These are phyloP conservation scores for Gymnopilus dilepis DNA, from an alignment of 768 basidiomycete species.

Conservation along the genomic window DNA sequence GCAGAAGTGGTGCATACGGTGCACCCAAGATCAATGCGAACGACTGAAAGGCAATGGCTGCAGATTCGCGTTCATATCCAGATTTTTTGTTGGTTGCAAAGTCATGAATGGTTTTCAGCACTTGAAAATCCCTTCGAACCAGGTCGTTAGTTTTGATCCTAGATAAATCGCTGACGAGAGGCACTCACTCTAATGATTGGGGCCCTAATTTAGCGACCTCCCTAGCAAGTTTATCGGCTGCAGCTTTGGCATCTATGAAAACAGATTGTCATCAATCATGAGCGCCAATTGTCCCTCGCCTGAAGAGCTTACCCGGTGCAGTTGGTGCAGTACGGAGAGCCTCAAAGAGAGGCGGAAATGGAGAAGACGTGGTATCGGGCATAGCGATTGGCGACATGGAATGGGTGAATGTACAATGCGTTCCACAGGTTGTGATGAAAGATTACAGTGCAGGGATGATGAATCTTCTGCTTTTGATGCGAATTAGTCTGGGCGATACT, in stretches of 20 bases:
- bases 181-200: conserved; percentile 60
- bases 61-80: conserved; percentile 87
- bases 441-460: conserved; percentile 20
- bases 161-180: background rate
- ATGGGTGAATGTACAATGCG: conserved; percentile 27
- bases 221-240: conserved; percentile 79
- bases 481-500: conserved; percentile 14
- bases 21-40: conserved; percentile 73
- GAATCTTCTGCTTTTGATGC: conserved; percentile 18
- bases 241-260: conserved; percentile 78
- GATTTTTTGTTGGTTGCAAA: conserved; percentile 87
- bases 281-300: conserved; percentile 14
- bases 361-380: conserved; percentile 45
- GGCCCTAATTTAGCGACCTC: conserved; percentile 69
- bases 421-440: conserved; percentile 14
- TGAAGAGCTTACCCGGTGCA: conserved; percentile 52
- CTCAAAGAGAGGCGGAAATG: conserved; percentile 55
- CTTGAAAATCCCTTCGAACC: conserved; percentile 61
- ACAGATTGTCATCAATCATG: conserved; percentile 12
- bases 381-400: conserved; percentile 63
- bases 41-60: conserved; percentile 80
- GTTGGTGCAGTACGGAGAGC: conserved; percentile 63
- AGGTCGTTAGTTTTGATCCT: background rate
- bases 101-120: conserved; percentile 66
- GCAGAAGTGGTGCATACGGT: conserved; percentile 71